These are phyloP conservation scores for Cladosporium sp. DNA, from an alignment of 2,329 filamentous ascomycete genomes.

Conservation along the genomic window DNA sequence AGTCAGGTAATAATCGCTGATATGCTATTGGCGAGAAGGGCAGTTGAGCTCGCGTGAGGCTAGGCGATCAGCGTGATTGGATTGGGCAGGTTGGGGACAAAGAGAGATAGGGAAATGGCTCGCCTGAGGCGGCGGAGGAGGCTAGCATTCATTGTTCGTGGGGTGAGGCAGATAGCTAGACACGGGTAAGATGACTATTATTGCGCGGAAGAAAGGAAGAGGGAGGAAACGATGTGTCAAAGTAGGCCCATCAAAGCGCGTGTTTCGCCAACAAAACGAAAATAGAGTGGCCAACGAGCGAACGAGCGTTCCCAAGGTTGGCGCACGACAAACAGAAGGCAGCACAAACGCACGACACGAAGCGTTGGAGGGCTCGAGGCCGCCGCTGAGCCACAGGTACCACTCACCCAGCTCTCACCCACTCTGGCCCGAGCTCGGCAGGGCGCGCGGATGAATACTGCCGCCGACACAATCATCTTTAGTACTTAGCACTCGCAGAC, in stretches of 20 bases:
- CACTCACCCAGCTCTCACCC: not conserved
- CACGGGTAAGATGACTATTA: not conserved
- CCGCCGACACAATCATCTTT: not conserved
- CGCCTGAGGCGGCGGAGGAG: not conserved
- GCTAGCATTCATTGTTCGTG: constrained; percentile 1
- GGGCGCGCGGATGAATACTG: constrained; percentile 2
- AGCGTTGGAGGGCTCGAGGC: constrained; percentile 10
- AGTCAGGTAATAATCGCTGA: not conserved
- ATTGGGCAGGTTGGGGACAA: not conserved
- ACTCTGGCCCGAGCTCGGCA: not conserved
- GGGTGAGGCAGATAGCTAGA: not conserved
- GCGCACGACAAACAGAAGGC: constrained; percentile 1
- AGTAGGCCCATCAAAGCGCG: not conserved
- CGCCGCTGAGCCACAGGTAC: constrained; percentile 10
- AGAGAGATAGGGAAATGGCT: constrained; percentile 1
- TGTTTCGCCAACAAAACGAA: not conserved
- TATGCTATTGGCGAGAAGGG: not conserved
- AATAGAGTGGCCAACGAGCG: constrained; percentile 9
- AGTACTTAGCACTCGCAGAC: not conserved
- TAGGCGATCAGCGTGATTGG: not conserved
- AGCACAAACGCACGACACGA: not conserved
- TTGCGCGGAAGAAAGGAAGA: not conserved
- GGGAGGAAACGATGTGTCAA: not conserved
- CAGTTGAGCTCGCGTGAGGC: constrained; percentile 3
- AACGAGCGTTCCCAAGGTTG: not conserved